phyloP scores from a whole-genome alignment of 495 filamentous ascomycete genomes.

The Aspergillus sparsus region DNA sequence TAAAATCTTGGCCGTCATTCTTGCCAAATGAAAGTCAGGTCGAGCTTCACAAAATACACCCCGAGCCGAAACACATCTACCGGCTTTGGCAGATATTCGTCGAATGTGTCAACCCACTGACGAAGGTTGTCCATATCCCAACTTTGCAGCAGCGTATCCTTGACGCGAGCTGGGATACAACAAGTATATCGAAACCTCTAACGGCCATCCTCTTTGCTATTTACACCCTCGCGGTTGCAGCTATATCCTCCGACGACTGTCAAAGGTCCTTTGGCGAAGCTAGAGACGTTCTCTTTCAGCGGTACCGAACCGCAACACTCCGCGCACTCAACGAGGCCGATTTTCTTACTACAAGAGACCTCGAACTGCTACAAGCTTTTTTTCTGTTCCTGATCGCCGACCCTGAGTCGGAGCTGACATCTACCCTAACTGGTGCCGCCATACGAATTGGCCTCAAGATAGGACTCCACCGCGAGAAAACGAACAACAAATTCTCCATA shows the following conservation, averaged over 20 bases:
- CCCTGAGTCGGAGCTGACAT: constrained; percentile 56
- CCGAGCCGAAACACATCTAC: constrained; percentile 31
- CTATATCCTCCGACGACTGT: constrained; percentile 46
- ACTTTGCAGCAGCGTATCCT: constrained; percentile 42
- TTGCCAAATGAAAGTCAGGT: constrained; percentile 24
- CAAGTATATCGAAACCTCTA: constrained; percentile 42
- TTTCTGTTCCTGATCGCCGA: constrained; percentile 61
- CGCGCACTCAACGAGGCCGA: constrained; percentile 67
- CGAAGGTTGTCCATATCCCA: constrained; percentile 51
- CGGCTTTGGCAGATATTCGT: constrained; percentile 49
- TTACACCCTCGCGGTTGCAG: constrained; percentile 67
- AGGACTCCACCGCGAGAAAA: constrained; percentile 56
- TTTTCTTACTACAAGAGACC: constrained; percentile 65
- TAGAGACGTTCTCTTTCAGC: constrained; percentile 43
- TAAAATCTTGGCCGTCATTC: background rate
- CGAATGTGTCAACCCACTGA: constrained; percentile 49
- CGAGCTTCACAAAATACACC: constrained; percentile 43
- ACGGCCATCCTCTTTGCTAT: constrained; percentile 73
- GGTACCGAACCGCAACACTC: constrained; percentile 68
- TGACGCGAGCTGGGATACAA: constrained; percentile 24
- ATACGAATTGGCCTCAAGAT: constrained; percentile 67
- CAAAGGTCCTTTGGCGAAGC: constrained; percentile 14
- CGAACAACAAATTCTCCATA: constrained; percentile 58
- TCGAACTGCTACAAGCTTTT: constrained; percentile 69
- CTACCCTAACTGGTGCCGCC: constrained; percentile 61